Evolutionary conservation across 139 green algal species (phyloP), one percentile per base, ranked within the genome.

Genomic region (Nannochloris sp.): DNA sequence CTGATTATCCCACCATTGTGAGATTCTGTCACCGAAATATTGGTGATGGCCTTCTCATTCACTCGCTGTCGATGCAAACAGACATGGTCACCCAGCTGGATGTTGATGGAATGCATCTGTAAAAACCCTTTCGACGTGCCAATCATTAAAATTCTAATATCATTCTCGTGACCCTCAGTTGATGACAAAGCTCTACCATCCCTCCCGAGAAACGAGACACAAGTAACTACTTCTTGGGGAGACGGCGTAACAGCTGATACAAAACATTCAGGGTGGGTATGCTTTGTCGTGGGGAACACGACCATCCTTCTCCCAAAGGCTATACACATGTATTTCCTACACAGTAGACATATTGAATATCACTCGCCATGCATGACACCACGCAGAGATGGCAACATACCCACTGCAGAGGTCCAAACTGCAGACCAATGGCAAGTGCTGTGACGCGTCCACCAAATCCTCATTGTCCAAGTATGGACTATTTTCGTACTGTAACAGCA

Each of bases 111-210:
- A 55, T 87, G 78, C 8, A 91, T 59, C 67, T 88, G 78, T 21
- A 89, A 37, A n/a, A 66, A 69, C 23, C 82, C 84, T 14, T 36
- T 24, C 0, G 68, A 67, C 1, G 80, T 89, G 24, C 84, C 84
- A 0, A 74, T 60, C 43, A 87, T 59, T 44, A 90, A 54, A 64
- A 62, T 73, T 21, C 36, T 25, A 16, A 64, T 54, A 43, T 21
- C 11, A 0, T 21, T 21, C 16, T 24, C 46, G n/a, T 53, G 11
- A 40, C 8, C 7, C 7, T 40, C 34, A 40, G 34, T 12, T 5
- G 34, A 9, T 40, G 34, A 40, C 34, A 40, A 40, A 12, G 34
- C 8, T 11, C 34, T 40, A 40, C 34, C 34, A 40, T 11, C 7
- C 34, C 2, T 11, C 34, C 34, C 34, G 34, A 53, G 6, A 53